These are phyloP conservation scores for Xylaria sp. DNA, from an alignment of 2,329 filamentous ascomycete genomes.

Conservation along the genomic window DNA sequence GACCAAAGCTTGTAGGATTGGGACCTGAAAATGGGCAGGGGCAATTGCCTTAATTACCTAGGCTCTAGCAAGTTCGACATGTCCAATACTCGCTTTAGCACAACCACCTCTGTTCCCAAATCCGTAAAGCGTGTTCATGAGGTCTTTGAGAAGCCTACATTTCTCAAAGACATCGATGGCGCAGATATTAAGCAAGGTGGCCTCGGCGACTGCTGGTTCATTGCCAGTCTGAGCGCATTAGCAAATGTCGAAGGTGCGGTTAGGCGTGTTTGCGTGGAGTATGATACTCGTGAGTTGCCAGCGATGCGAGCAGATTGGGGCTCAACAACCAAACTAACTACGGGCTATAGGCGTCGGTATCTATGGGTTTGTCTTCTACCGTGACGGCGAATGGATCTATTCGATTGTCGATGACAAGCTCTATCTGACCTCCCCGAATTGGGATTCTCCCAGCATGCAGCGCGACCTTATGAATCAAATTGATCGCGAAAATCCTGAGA, in stretches of 20 bases:
- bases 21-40: constrained; percentile 70
- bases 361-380: constrained; percentile 87
- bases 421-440: constrained; percentile 80
- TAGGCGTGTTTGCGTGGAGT: constrained; percentile 75
- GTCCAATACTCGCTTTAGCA: constrained; percentile 49
- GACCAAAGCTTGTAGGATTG: constrained; percentile 54
- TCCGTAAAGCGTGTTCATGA: constrained; percentile 77
- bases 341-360: constrained; percentile 70
- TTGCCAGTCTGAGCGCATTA: constrained; percentile 78
- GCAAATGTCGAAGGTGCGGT: constrained; percentile 75
- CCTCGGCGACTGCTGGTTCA: constrained; percentile 83
- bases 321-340: constrained; percentile 35
- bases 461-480: constrained; percentile 76
- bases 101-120: constrained; percentile 64
- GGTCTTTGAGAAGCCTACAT: constrained; percentile 76
- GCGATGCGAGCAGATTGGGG: neutral
- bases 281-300: constrained; percentile 60
- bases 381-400: constrained; percentile 90
- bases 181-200: constrained; percentile 79
- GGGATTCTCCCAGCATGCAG: constrained; percentile 78
- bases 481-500: constrained; percentile 73
- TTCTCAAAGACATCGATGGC: constrained; percentile 68
- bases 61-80: constrained; percentile 59
- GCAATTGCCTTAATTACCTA: constrained; percentile 60
- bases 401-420: constrained; percentile 92